phyloP scores from a whole-genome alignment of 176 grass and related monocot genomes.

The Otatea glauca region DNA sequence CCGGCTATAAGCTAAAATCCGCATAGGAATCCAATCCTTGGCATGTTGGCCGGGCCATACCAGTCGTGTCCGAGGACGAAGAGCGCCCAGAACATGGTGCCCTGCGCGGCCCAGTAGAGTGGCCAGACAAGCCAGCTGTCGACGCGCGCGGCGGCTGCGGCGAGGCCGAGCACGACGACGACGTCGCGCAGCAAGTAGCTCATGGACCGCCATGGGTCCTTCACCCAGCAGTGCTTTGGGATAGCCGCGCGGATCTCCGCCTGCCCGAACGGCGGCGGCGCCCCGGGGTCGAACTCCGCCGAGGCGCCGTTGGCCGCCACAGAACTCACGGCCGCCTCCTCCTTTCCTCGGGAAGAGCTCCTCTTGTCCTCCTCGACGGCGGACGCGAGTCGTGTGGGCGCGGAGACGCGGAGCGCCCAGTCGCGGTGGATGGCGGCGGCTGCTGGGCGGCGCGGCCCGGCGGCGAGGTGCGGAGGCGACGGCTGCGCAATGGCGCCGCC shows the following conservation, averaged over 20 bases:
- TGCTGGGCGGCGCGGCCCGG: conserved; percentile 34
- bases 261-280: conserved; percentile 75
- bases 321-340: conserved; percentile 11
- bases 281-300: conserved; percentile 62
- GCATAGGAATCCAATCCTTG: neutral
- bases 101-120: conserved; percentile 93
- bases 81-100: conserved; percentile 97
- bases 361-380: conserved; percentile 46
- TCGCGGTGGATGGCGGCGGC: conserved; percentile 58
- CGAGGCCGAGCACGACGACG: conserved; percentile 73
- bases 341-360: conserved; percentile 11
- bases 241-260: conserved; percentile 88
- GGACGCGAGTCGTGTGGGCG: conserved; percentile 48
- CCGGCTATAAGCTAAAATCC: neutral
- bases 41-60: conserved; percentile 43
- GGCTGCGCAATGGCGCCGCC: conserved; percentile 55
- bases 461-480: conserved; percentile 33
- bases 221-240: conserved; percentile 97
- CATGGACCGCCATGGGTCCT: conserved; percentile 85
- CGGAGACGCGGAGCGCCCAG: conserved; percentile 81
- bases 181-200: conserved; percentile 85
- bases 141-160: conserved; percentile 67
- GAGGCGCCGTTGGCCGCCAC: neutral
- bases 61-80: conserved; percentile 98
- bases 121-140: conserved; percentile 94